These are phyloP conservation scores for Ophiognomonia clavigignenti-juglandacearum DNA, from an alignment of 2,329 filamentous ascomycete genomes.

Conservation along the genomic window DNA sequence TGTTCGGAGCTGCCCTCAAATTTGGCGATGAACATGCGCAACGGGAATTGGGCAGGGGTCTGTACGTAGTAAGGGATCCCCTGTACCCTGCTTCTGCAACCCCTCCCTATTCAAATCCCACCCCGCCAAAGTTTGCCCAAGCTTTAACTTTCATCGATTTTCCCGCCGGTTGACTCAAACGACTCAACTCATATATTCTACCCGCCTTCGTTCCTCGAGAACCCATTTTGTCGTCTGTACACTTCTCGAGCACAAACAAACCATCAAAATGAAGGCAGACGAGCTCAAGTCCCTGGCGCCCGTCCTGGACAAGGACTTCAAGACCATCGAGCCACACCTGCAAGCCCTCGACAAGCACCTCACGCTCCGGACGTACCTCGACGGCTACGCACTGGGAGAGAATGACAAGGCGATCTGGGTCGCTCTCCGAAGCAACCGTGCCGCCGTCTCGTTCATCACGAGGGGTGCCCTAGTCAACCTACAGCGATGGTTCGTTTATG, in stretches of 20 bases:
- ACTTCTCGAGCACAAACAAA: neutral
- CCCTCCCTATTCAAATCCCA: too few relatives aligned
- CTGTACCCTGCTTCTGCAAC: too few relatives aligned
- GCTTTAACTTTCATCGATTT: constrained; percentile 5
- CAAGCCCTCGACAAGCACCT: constrained; percentile 81
- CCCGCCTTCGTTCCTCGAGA: neutral
- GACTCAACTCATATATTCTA: constrained; percentile 3
- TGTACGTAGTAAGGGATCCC: too few relatives aligned
- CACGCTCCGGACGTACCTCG: constrained; percentile 78
- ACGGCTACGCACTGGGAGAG: constrained; percentile 72
- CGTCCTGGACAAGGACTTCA: constrained; percentile 66
- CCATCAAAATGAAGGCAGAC: constrained; percentile 48
- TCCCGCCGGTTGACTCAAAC: constrained; percentile 14
- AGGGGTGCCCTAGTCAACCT: constrained; percentile 73
- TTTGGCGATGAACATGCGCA: too few relatives aligned
- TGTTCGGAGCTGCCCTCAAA: neutral
- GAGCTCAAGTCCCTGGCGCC: constrained; percentile 48
- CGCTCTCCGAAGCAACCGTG: constrained; percentile 76
- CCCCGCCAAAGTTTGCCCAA: constrained; percentile 15
- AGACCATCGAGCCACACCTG: constrained; percentile 70
- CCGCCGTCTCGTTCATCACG: constrained; percentile 76
- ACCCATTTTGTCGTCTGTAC: neutral
- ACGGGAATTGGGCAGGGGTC: neutral
- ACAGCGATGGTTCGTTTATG: constrained; percentile 79
- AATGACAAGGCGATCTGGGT: constrained; percentile 81